Evolutionary conservation across 129 eudicot species (phyloP).

Genomic region (Artemisia argyi): DNA sequence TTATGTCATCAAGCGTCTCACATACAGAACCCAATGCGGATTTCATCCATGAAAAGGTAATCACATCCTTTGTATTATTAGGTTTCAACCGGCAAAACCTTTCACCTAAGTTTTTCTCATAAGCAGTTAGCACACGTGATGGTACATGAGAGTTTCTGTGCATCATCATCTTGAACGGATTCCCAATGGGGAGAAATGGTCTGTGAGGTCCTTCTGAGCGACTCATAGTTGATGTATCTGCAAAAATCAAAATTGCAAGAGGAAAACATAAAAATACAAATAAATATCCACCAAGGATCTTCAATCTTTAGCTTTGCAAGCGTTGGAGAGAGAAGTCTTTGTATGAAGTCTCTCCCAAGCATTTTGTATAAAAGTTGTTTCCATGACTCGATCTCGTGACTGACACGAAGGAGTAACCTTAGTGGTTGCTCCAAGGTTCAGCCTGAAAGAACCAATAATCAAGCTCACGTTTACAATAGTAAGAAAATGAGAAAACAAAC

Average conservation of each 20-base stretch:
- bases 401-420: slow-evolving; percentile 28
- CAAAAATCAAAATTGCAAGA: slow-evolving; percentile 24
- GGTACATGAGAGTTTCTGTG: slow-evolving; percentile 72
- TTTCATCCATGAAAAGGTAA: slow-evolving; percentile 81
- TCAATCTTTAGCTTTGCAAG: slow-evolving; percentile 9
- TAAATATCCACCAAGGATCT: slow-evolving; percentile 6
- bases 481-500: not conserved
- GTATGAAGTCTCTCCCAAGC: not conserved
- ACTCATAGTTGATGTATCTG: slow-evolving; percentile 63
- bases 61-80: slow-evolving; percentile 45
- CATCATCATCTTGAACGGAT: slow-evolving; percentile 74
- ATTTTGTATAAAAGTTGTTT: slow-evolving; percentile 8
- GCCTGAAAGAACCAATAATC: slow-evolving; percentile 25
- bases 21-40: slow-evolving; percentile 60
- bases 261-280: slow-evolving; percentile 10
- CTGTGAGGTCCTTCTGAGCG: slow-evolving; percentile 80
- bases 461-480: not conserved
- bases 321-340: slow-evolving; percentile 9
- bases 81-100: slow-evolving; percentile 69
- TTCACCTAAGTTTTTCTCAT: slow-evolving; percentile 57
- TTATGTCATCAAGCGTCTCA: slow-evolving; percentile 70
- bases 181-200: slow-evolving; percentile 70
- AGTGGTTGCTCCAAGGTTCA: slow-evolving; percentile 34
- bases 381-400: slow-evolving; percentile 33
- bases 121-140: slow-evolving; percentile 52